A percentile compares a stretch with the other conserved stretches of the same genome.
These are phyloP conservation scores for Scalesia atractyloides DNA, from an alignment of 129 eudicot genomes.

Conservation along the genomic window DNA sequence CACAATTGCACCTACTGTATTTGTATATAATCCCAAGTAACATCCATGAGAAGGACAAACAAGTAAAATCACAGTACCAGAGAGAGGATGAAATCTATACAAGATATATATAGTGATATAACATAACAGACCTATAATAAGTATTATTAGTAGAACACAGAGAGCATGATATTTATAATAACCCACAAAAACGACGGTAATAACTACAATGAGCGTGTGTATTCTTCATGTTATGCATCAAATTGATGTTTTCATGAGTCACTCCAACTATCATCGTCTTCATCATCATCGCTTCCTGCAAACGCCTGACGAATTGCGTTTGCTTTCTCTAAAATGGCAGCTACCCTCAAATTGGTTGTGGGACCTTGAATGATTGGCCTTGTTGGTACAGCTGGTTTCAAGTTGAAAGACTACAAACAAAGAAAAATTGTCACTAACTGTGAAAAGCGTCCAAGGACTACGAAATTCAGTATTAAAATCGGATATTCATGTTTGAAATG, in stretches of 20 bases:
- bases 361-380: slow-evolving; percentile 87
- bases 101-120: slow-evolving; percentile 6
- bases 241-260: slow-evolving; percentile 52
- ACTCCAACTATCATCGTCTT: slow-evolving; percentile 85
- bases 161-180: slow-evolving; percentile 12
- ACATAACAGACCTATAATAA: slow-evolving; percentile 29
- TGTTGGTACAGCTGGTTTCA: slow-evolving; percentile 67
- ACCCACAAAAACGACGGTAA: slow-evolving; percentile 10
- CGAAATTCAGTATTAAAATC: neutral
- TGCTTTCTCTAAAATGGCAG: slow-evolving; percentile 92
- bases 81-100: slow-evolving; percentile 34
- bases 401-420: slow-evolving; percentile 66
- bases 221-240: slow-evolving; percentile 18
- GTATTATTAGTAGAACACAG: slow-evolving; percentile 19
- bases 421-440: slow-evolving; percentile 12
- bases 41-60: slow-evolving; percentile 34
- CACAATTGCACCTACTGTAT: slow-evolving; percentile 30
- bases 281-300: slow-evolving; percentile 89
- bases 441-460: neutral
- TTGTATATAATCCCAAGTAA: slow-evolving; percentile 17
- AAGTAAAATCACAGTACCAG: slow-evolving; percentile 12
- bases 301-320: slow-evolving; percentile 76
- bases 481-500: neutral
- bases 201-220: slow-evolving; percentile 34
- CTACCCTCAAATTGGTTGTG: slow-evolving; percentile 71